These are phyloP conservation scores for Boletus barrowsii DNA, from an alignment of 768 basidiomycete species.

Conservation along the genomic window DNA sequence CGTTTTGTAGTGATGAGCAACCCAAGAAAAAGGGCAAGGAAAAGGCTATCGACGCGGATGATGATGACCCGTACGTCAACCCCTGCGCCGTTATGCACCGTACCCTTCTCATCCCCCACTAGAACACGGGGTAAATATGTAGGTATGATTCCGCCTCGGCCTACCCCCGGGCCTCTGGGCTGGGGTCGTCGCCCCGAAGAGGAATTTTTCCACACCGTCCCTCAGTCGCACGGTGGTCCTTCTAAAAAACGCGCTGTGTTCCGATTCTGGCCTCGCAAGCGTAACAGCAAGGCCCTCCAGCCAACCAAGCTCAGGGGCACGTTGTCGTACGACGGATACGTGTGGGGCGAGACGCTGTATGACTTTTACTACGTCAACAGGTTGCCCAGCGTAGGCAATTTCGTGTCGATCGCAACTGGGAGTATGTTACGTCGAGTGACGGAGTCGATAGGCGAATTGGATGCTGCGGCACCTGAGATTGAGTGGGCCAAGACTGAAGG, in stretches of 20 bases:
- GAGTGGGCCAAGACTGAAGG: conserved; percentile 25
- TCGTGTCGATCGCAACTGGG: conserved; percentile 12
- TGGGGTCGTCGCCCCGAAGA: conserved; percentile 9
- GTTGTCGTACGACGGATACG: conserved; percentile 16
- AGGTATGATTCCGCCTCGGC: too few relatives aligned
- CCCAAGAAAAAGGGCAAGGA: neutral
- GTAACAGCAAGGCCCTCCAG: conserved; percentile 10
- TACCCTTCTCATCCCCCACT: too few relatives aligned
- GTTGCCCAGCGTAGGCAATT: neutral
- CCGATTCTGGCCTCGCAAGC: conserved; percentile 25
- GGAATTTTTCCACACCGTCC: conserved; percentile 1
- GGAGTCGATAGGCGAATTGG: conserved; percentile 16
- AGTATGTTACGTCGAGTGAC: conserved; percentile 17
- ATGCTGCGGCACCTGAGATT: conserved; percentile 12
- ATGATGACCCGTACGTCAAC: neutral
- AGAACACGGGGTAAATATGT: too few relatives aligned
- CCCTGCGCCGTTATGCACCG: too few relatives aligned
- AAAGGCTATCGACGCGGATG: neutral
- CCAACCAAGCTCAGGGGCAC: conserved; percentile 8
- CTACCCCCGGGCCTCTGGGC: neutral
- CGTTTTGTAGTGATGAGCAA: too few relatives aligned
- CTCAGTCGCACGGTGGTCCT: neutral
- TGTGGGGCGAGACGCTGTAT: conserved; percentile 29
- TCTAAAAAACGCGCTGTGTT: conserved; percentile 18
- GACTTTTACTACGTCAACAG: conserved; percentile 21